Base-by-base conservation (phyloP, 2,329 filamentous ascomycete species). In the Cladosporium phlei region DNA sequence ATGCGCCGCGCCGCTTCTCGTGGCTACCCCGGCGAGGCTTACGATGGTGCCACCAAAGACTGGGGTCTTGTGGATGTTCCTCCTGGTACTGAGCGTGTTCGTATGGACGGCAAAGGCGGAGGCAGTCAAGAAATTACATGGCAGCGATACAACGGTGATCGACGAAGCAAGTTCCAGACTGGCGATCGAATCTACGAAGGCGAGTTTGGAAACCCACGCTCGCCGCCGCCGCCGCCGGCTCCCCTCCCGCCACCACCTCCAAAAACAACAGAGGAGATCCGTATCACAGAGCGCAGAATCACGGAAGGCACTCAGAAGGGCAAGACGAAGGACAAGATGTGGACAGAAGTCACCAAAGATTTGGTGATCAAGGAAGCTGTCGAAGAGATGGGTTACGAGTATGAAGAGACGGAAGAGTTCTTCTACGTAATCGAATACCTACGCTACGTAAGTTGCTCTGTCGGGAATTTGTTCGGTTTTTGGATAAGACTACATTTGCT, bases 271-370 rank as follows among this genome's bases (percentile, higher is more conserved):
- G 80, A 57, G 35, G 59, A 83, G 70, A 53, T 72, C 66, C 52
- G 33, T 20, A 53, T 27, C 30, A 35, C 34, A 10, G 52, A 46
- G 49, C 38, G 38, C 14, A 35, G 46, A 20, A 48, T 44, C 25
- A 43, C 38, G 14, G 46, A 48, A 12, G 45, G 45, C 16, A 47
- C 45, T 2, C 17, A 38, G 1, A 49, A 51, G 11, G 52, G 49
- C 22, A 58, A 58, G 49, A 54, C 52, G 8, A 53, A 53, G 25
- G 70, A 68, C 53, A 71, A 73, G 50, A 86, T 95, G 72, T 97
- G 91, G 91, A 98, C 93, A 0, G 93, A 97, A 68, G 88, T 98
- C 57, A 95, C 91, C 35, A 95, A 95, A 69, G 90, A 95, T 56
- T 70, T 97, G 27, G 88, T 97, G 12, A 76, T 84, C 49, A 82